Percentiles rank a stretch among this genome's conserved stretches.
Evolutionary conservation across 495 filamentous ascomycete species (phyloP).

Genomic region (Neurospora cerealis): DNA sequence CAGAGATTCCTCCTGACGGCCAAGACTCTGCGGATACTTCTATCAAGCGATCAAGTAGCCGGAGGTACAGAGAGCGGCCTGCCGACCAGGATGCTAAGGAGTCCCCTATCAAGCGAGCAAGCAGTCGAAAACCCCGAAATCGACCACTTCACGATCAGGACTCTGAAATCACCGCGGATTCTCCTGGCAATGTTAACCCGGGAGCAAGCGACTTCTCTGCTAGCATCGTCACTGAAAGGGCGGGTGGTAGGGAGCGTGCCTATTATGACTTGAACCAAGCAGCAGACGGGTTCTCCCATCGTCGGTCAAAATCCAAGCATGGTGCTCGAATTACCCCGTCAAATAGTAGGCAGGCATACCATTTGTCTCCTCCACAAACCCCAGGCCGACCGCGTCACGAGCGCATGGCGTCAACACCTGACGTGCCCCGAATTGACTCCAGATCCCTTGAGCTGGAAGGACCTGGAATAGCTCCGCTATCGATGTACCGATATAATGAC

Average conservation of each 20-base stretch:
- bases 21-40: not conserved
- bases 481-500: constrained; percentile 1
- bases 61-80: not conserved
- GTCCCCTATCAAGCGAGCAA: not conserved
- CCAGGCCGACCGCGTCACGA: constrained; percentile 4
- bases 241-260: constrained; percentile 27
- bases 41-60: not conserved
- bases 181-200: constrained; percentile 3
- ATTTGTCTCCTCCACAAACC: not conserved
- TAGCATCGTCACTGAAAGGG: constrained; percentile 25
- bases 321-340: constrained; percentile 8
- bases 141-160: not conserved
- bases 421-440: not conserved
- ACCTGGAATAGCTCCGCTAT: not conserved
- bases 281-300: not conserved
- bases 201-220: constrained; percentile 17
- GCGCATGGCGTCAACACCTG: constrained; percentile 11
- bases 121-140: not conserved
- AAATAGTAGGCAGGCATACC: constrained; percentile 10
- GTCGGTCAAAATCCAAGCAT: constrained; percentile 8
- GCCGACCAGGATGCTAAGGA: not conserved
- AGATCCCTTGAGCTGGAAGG: not conserved
- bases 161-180: not conserved
- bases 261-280: constrained; percentile 24
- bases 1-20: not conserved